A percentile compares a stretch with the other conserved stretches of the same genome.
phyloP scores from a whole-genome alignment of 1,284 basidiomycete genomes.

The Termitomyces sp. region DNA sequence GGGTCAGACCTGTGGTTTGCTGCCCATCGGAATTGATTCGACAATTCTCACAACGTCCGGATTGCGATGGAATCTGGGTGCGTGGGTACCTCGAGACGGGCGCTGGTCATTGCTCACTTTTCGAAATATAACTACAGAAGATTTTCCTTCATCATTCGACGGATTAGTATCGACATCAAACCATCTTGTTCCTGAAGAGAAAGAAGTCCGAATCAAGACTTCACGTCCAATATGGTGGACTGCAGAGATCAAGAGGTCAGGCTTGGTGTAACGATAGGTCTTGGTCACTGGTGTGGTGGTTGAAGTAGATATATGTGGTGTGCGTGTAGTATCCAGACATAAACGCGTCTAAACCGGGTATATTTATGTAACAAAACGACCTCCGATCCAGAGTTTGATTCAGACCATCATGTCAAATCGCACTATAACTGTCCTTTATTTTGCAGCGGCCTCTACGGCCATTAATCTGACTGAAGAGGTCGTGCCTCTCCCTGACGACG shows the following conservation, averaged over 20 bases:
- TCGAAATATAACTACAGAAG: conserved; percentile 31
- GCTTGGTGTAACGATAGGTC: conserved; percentile 8
- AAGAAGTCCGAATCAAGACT: conserved; percentile 68
- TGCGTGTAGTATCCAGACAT: no score
- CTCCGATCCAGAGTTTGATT: neutral
- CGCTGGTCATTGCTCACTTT: neutral
- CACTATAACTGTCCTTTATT: conserved; percentile 68
- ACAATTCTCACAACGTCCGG: conserved; percentile 80
- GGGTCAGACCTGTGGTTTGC: conserved; percentile 88
- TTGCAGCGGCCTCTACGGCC: conserved; percentile 72
- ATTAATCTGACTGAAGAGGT: conserved; percentile 51
- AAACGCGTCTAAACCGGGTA: no score
- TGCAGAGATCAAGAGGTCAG: conserved; percentile 47
- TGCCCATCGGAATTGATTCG: conserved; percentile 81
- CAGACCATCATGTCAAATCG: conserved; percentile 12
- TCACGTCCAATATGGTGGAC: conserved; percentile 88
- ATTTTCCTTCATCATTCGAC: conserved; percentile 69
- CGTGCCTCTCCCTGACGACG: conserved; percentile 37
- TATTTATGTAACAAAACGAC: no score
- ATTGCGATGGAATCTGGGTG: conserved; percentile 87
- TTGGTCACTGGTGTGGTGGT: neutral
- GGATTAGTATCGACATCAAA: conserved; percentile 90
- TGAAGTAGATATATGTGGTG: neutral
- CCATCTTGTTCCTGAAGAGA: conserved; percentile 66
- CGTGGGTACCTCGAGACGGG: conserved; percentile 21